Percentiles rank a stretch among this genome's conserved stretches.
Conservation (phyloP, 2,329 filamentous ascomycete genomes). For the Tolypocladium inflatum region DNA sequence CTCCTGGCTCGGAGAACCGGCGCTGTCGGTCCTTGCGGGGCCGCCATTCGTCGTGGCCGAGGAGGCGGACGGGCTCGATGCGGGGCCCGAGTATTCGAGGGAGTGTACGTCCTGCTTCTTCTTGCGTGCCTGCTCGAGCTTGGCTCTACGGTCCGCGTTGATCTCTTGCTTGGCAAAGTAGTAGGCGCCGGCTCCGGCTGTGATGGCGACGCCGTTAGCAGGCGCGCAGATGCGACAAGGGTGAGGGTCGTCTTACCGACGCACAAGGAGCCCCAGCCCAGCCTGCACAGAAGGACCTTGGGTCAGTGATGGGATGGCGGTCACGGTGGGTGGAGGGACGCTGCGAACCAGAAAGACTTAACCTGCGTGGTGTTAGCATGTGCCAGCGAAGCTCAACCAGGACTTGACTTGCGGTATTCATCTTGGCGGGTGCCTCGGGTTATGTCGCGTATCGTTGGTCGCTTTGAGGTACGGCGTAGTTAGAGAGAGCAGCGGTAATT, state of each 20-base stretch:
- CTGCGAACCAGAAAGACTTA: slow-evolving; percentile 55
- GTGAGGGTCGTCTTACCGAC: slow-evolving; percentile 46
- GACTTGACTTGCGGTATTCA: slow-evolving; percentile 43
- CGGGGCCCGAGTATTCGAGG: slow-evolving; percentile 38
- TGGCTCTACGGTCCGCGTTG: slow-evolving; percentile 74
- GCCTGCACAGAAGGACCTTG: slow-evolving; percentile 39
- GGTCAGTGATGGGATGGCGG: not conserved
- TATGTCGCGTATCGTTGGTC: not conserved
- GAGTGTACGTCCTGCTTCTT: slow-evolving; percentile 51
- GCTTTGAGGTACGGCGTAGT: no score
- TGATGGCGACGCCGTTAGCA: slow-evolving; percentile 9
- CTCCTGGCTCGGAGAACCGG: slow-evolving; percentile 60
- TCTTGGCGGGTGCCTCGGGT: slow-evolving; percentile 15
- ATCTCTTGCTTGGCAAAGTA: slow-evolving; percentile 92
- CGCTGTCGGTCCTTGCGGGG: slow-evolving; percentile 48
- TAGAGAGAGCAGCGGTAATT: no score
- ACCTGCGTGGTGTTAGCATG: slow-evolving; percentile 29
- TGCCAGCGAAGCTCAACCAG: not conserved
- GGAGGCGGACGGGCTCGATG: slow-evolving; percentile 22
- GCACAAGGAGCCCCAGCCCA: slow-evolving; percentile 87
- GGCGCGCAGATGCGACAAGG: not conserved
- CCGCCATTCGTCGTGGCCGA: slow-evolving; percentile 31
- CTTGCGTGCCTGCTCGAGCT: slow-evolving; percentile 56
- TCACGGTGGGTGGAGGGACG: not conserved
- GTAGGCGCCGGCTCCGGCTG: slow-evolving; percentile 85